phyloP scores from a whole-genome alignment of 108 stramenopile species.

The Phaeodactylum tricornutum region DNA sequence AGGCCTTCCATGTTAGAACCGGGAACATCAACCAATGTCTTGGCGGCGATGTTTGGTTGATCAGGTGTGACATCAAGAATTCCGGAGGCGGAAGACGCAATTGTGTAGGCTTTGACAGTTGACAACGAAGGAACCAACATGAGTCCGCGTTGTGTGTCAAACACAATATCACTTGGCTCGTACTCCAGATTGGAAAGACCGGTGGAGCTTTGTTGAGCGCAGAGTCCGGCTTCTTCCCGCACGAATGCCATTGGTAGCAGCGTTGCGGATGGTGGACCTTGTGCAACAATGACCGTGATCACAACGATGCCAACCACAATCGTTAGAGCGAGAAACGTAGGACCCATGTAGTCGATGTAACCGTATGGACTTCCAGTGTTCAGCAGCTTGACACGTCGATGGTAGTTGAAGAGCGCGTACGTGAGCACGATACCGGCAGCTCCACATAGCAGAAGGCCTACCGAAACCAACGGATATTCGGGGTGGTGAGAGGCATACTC shows the following conservation, averaged over 20 bases:
- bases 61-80: neutral
- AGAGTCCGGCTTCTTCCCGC: neutral
- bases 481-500: neutral
- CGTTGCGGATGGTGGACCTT: neutral
- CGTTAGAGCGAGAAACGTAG: slow-evolving; percentile 1
- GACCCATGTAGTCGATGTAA: slow-evolving; percentile 9
- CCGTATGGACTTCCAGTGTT: slow-evolving; percentile 14
- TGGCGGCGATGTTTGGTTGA: neutral
- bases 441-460: neutral
- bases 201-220: too few relatives aligned
- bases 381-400: slow-evolving; percentile 12
- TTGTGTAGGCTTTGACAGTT: too few relatives aligned
- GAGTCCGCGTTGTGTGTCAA: too few relatives aligned
- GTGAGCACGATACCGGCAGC: slow-evolving; percentile 4
- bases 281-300: neutral
- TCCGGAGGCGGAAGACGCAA: too few relatives aligned
- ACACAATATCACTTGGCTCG: too few relatives aligned
- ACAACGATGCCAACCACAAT: neutral
- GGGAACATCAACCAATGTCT: neutral
- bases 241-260: neutral
- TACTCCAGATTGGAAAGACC: too few relatives aligned
- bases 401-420: slow-evolving; percentile 11
- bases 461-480: neutral
- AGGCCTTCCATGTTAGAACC: neutral
- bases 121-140: too few relatives aligned